Conservation (phyloP, 2,329 filamentous ascomycete species). For the Phoma sp. region DNA sequence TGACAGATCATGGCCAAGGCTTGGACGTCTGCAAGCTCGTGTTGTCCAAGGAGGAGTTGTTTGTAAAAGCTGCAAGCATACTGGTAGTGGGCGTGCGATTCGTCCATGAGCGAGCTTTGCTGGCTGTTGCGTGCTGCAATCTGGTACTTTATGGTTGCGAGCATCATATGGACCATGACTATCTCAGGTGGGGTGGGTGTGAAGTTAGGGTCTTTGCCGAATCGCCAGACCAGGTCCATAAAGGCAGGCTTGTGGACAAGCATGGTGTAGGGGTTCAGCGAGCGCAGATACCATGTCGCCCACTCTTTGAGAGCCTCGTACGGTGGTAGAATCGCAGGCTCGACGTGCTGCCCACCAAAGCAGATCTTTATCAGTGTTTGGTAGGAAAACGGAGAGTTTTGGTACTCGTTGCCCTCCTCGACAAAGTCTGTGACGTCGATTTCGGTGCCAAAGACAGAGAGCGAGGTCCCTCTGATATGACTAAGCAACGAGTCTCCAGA, state of each 20-base stretch:
- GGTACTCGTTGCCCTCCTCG: slow-evolving; percentile 67
- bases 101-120: slow-evolving; percentile 60
- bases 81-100: slow-evolving; percentile 80
- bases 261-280: slow-evolving; percentile 74
- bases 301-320: slow-evolving; percentile 71
- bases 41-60: slow-evolving; percentile 66
- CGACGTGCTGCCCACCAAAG: slow-evolving; percentile 61
- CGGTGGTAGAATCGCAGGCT: slow-evolving; percentile 65
- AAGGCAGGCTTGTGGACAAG: slow-evolving; percentile 79
- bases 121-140: slow-evolving; percentile 71
- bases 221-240: slow-evolving; percentile 72
- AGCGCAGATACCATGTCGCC: slow-evolving; percentile 76
- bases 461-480: slow-evolving; percentile 75
- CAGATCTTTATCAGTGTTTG: slow-evolving; percentile 71
- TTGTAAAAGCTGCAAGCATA: slow-evolving; percentile 74
- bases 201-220: slow-evolving; percentile 74
- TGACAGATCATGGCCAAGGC: slow-evolving; percentile 74
- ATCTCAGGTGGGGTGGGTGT: slow-evolving; percentile 68
- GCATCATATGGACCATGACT: slow-evolving; percentile 78
- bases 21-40: slow-evolving; percentile 71
- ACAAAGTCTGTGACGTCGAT: slow-evolving; percentile 79
- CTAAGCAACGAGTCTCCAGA: slow-evolving; percentile 70
- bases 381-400: slow-evolving; percentile 67
- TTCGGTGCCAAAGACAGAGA: slow-evolving; percentile 80
- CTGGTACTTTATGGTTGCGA: slow-evolving; percentile 79